phyloP scores from a whole-genome alignment of 345 rosid species.

The Pugionium cornutum region DNA sequence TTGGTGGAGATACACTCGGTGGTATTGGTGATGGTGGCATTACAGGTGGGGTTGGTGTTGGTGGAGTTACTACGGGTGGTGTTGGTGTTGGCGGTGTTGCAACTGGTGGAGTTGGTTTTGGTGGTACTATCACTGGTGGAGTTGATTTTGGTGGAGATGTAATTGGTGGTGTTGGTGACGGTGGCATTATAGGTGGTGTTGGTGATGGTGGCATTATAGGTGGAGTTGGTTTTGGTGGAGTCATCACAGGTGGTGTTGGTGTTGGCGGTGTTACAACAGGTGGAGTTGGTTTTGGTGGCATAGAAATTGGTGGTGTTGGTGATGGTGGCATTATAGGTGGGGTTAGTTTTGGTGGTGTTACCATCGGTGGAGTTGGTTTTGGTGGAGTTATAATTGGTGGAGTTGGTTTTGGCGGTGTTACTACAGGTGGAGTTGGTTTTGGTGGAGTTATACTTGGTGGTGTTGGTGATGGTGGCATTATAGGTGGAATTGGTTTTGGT shows the following conservation, averaged over 20 bases:
- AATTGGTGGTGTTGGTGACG: not conserved
- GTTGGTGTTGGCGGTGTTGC: not conserved
- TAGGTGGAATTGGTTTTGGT: too few relatives aligned
- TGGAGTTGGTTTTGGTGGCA: too few relatives aligned
- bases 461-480: not conserved
- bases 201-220: not conserved
- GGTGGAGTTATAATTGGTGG: not conserved
- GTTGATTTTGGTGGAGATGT: not conserved
- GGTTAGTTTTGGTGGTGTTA: not conserved
- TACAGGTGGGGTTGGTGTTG: not conserved
- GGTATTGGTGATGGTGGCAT: not conserved
- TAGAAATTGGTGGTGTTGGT: not conserved
- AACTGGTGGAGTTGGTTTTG: not conserved
- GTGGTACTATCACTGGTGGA: not conserved
- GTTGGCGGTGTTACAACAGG: not conserved
- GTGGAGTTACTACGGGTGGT: not conserved
- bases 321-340: not conserved
- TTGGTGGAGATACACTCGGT: not conserved
- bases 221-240: not conserved
- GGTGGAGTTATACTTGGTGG: not conserved
- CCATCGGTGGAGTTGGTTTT: not conserved
- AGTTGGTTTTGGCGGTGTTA: not conserved
- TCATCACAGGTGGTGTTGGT: too few relatives aligned
- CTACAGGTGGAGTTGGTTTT: constrained; percentile 16
- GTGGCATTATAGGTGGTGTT: not conserved